Evolutionary conservation across 164 flowering plant species (phyloP), one percentile per base, ranked within the genome.

Genomic region (Vitis riparia): DNA sequence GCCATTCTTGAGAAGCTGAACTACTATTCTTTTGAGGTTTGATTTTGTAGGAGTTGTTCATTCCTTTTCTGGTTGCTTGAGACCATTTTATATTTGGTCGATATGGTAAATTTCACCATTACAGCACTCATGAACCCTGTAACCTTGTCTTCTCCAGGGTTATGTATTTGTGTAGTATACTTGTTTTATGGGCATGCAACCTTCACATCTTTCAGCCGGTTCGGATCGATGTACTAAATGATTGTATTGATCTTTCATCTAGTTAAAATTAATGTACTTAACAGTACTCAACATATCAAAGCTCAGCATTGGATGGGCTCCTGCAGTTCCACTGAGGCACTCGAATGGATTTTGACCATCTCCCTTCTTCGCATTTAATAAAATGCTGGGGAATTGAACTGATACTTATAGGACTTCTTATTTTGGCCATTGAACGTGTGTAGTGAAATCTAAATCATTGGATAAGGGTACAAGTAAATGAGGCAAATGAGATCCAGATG

Each of bases 141-240:
- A 64, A 51, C 16, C 51, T 64, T 63, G 29, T 63, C 49, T 2
- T 16, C 13, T 16, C 30, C 66, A 7, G 30, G 48, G 66, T 53
- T 37, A 44, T 61, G 27, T 55, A 68, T 50, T 47, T 73, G 51
- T 68, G 71, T 63, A 73, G 50, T 51, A 68, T 68, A 47, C 62
- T 62, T 48, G 29, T 62, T 8, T 67, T 19, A 47, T 60, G 17
- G 59, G 55, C 16, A 55, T 44, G 55, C 58, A 63, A 49, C n/a
- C 19, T 16, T 17, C 3, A 5, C 32, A 63, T 1, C 15, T 51
- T 8, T 14, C 13, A 13, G 2, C 4, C 0, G 11, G 29, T 5
- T 37, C 2, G 10, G 37, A 19, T 19, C 48, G 53, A 11, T 57
- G 70, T 57, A 47, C 48, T 12, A 8, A 29, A 17, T 11, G n/a